Base-by-base conservation (phyloP, 352 stramenopile species). In the Phytophthora rubi region DNA sequence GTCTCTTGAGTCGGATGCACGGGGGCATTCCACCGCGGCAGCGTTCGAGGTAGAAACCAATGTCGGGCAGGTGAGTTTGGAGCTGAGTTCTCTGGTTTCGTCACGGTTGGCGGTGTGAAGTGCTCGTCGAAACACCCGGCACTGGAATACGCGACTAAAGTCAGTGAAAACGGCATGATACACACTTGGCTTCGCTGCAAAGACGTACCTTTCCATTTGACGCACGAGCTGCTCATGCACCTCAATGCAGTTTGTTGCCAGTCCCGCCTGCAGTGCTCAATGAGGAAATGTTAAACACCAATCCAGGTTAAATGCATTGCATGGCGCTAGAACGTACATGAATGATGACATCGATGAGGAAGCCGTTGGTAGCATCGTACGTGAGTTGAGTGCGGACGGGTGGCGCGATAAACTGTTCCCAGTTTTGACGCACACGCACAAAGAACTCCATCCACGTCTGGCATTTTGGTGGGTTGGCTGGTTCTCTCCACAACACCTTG, bases 401-500 rank as follows among this genome's bases (percentile, higher is more conserved):
- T 32, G 76, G 68, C 0, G 73, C 76, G 15, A 89, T 73, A 33
- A 83, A 83, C 51, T 72, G 63, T 52, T 76, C 67, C 59, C 74
- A 77, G 53, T 77, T 75, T 48, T 69, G 63, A 47, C 65, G 59
- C 30, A 74, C 62, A 23, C 51, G 55, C 12, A 52, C 10, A 16
- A 79, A 67, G 3, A 74, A 58, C 48, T 79, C 51, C 33, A 66
- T 55, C 54, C 60, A 73, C 23, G 65, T 63, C 48, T 77, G 57
- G 78, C 71, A 89, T 51, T 79, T 61, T 3, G 71, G 63, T 10
- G 42, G 26, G 18, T 48, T 54, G 0, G 73, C 54, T 59, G 63
- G 48, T 35, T 99, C 96, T 37, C 86, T 70, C 85, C 97, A 99
- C 13, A 93, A 83, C 30, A 98, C 86, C 48, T 90, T 92, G 35